Conservation (phyloP, 129 eudicot genomes). For the Flaveria ramosissima region DNA sequence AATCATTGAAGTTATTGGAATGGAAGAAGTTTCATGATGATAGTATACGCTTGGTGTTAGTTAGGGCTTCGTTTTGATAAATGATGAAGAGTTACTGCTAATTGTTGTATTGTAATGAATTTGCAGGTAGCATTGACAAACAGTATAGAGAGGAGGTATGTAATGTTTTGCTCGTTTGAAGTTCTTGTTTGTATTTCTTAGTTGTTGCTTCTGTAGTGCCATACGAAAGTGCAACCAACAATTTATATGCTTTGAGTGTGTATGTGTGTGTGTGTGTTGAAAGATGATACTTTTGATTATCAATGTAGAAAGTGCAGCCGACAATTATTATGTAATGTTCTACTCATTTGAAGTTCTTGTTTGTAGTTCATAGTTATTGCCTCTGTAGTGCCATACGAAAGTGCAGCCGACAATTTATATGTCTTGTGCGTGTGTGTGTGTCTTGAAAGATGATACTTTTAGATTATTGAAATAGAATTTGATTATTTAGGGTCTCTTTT, state of each 20-base stretch:
- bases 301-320: too few relatives aligned
- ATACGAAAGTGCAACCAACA: slow-evolving; percentile 4
- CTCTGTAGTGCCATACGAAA: too few relatives aligned
- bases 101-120: neutral
- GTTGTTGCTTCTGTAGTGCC: neutral
- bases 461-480: too few relatives aligned
- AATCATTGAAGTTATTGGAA: neutral
- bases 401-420: too few relatives aligned
- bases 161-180: neutral
- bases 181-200: neutral
- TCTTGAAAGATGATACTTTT: too few relatives aligned
- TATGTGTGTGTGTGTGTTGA: neutral
- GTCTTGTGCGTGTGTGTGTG: too few relatives aligned
- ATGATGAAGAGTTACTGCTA: slow-evolving; percentile 8
- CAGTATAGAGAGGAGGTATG: slow-evolving; percentile 63
- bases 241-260: neutral
- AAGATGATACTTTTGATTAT: neutral
- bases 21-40: neutral
- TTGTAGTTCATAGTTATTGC: too few relatives aligned
- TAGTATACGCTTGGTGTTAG: slow-evolving; percentile 7
- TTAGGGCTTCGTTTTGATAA: neutral
- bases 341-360: too few relatives aligned
- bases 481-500: neutral
- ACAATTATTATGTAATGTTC: too few relatives aligned
- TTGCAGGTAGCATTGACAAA: slow-evolving; percentile 62